Base-by-base conservation (phyloP, 108 stramenopile species). In the Hondaea fermentalgiana region DNA sequence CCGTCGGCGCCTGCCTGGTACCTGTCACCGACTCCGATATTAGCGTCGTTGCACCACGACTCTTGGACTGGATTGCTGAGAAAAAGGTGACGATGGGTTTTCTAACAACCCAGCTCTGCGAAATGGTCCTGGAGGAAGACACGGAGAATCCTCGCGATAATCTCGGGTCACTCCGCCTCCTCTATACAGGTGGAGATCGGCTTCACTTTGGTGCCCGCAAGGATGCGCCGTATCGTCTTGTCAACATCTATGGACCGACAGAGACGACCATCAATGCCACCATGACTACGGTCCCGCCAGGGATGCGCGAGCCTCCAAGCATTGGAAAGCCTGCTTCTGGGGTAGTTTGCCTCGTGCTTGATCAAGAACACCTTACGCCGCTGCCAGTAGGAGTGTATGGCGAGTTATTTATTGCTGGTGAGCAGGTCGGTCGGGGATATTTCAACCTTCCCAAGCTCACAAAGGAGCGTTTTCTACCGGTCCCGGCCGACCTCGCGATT, bases 61-160 rank as follows among this genome's bases (percentile, higher is more conserved):
- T 83, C 25, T 25, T 83, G 28, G 45, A 47, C 51, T 83, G 76
- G 76, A 25, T 83, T 3, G 23, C 49, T 23, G 76, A 83, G 10
- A 83, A 83, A 12, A 47, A 53, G 45, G 76, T 53, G 12, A 83
- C 19, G 12, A 83, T 83, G 76, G 76, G 76, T 53, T 83, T 83
- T 45, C 51, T 83, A 12, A 83, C 76, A 12, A 83, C 76, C 45
- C 76, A 83, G 3, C 45, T 83, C 51, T 83, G 76, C 51, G 76
- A 83, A 35, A 83, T 83, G 76, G 76, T 83, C 28, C 76, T 83
- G 17, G 76, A 83, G 28, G 76, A 83, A 45, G 76, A 83, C 6
- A 19, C 49, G 1, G 76, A 2, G 23, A 47, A 53, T 6, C 76
- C 76, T 35, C 76, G 76, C 51, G 51, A 47, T 16, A 23, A 83